phyloP scores from a whole-genome alignment of 192 early-diverging fungal genomes.

The Coemansia sp. region DNA sequence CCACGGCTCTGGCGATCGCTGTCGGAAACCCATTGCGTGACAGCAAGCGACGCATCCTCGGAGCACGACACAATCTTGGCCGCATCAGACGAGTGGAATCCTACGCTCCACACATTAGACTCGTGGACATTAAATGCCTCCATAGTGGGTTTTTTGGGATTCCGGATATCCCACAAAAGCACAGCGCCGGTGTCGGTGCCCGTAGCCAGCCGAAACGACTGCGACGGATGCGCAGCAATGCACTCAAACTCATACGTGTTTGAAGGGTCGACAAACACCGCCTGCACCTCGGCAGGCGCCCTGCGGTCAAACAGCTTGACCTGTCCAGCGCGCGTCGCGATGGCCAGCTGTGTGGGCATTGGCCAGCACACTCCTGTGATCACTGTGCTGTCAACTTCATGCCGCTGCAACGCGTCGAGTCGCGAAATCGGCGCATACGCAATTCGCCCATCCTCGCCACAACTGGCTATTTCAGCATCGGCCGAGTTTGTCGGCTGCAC shows the following conservation, averaged over 20 bases:
- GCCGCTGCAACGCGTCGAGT: slow-evolving; percentile 28
- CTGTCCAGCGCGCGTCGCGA: slow-evolving; percentile 47
- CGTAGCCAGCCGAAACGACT: slow-evolving; percentile 49
- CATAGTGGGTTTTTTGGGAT: slow-evolving; percentile 25
- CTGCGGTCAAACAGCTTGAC: slow-evolving; percentile 54
- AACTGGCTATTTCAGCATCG: slow-evolving; percentile 45
- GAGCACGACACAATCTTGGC: slow-evolving; percentile 51
- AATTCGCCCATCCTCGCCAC: slow-evolving; percentile 51
- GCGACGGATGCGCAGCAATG: slow-evolving; percentile 50
- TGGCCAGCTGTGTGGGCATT: slow-evolving; percentile 36
- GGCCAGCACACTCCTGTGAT: slow-evolving; percentile 53
- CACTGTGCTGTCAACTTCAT: slow-evolving; percentile 43
- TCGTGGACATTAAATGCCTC: slow-evolving; percentile 45
- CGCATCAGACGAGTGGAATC: slow-evolving; percentile 41
- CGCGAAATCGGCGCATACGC: slow-evolving; percentile 20
- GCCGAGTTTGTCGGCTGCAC: slow-evolving; percentile 22
- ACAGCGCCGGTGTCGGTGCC: slow-evolving; percentile 42
- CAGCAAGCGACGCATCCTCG: slow-evolving; percentile 46
- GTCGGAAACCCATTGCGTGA: slow-evolving; percentile 39
- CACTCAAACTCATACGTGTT: slow-evolving; percentile 35
- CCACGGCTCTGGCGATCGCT: not conserved
- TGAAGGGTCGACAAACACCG: slow-evolving; percentile 40
- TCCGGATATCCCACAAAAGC: slow-evolving; percentile 51
- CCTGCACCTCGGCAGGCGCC: slow-evolving; percentile 13
- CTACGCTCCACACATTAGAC: slow-evolving; percentile 42